These are phyloP conservation scores for Tremella fuciformis DNA, from an alignment of 768 basidiomycete species.

Conservation along the genomic window DNA sequence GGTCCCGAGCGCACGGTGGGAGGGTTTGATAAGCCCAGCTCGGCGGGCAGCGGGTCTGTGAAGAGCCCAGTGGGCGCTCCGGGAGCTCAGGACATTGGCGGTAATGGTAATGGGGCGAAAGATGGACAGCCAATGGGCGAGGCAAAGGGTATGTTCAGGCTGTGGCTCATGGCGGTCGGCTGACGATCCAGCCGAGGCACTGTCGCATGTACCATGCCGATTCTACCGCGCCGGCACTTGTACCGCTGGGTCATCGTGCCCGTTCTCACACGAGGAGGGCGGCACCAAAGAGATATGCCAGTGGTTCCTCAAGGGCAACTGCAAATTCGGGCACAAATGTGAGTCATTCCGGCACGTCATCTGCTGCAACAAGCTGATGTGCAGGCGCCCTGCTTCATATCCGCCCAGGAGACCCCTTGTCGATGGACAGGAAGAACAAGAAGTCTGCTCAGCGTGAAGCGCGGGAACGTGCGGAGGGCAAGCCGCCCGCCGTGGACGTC, in stretches of 20 bases:
- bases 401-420: slow-evolving; percentile 86
- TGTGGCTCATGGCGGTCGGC: not conserved
- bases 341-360: slow-evolving; percentile 12
- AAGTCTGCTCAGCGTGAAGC: slow-evolving; percentile 50
- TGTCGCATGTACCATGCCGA: slow-evolving; percentile 95
- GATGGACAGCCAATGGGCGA: slow-evolving; percentile 7
- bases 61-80: slow-evolving; percentile 1
- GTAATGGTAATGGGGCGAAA: not conserved
- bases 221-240: slow-evolving; percentile 91
- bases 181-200: slow-evolving; percentile 30
- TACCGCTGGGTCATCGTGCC: slow-evolving; percentile 88
- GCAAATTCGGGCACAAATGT: slow-evolving; percentile 65
- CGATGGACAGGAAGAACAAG: slow-evolving; percentile 97
- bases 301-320: slow-evolving; percentile 78
- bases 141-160: slow-evolving; percentile 14
- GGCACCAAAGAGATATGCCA: slow-evolving; percentile 53
- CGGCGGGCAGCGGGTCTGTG: slow-evolving; percentile 7
- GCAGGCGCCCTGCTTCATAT: slow-evolving; percentile 89
- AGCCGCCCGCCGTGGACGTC: slow-evolving; percentile 2
- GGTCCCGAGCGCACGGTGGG: slow-evolving; percentile 38
- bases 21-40: slow-evolving; percentile 35
- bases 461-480: slow-evolving; percentile 25
- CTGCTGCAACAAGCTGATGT: slow-evolving; percentile 9
- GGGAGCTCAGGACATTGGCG: not conserved
- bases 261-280: slow-evolving; percentile 75